These are phyloP conservation scores for Neostapfia colusana DNA, from an alignment of 176 grass and related monocot genomes.

Conservation along the genomic window DNA sequence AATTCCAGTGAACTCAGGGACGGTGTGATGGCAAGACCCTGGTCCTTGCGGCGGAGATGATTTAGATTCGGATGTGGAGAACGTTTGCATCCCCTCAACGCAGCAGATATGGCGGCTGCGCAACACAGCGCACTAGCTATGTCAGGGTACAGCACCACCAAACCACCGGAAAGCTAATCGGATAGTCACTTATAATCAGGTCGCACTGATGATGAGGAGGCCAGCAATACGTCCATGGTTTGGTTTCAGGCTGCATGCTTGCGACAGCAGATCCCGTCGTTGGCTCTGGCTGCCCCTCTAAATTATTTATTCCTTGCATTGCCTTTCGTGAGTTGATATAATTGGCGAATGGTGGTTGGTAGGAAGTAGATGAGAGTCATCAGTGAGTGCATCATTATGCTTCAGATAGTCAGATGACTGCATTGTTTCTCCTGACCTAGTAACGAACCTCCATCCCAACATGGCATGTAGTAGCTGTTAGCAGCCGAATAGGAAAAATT, in stretches of 20 bases:
- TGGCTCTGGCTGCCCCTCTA: background rate
- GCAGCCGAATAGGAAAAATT: background rate
- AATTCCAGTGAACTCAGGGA: no score
- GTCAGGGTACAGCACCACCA: background rate
- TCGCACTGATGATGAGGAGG: background rate
- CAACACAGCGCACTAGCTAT: background rate
- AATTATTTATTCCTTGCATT: background rate
- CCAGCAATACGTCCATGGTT: constrained; percentile 2
- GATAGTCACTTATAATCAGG: constrained; percentile 1
- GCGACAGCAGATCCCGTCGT: background rate
- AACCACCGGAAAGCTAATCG: background rate
- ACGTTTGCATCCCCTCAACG: constrained; percentile 1
- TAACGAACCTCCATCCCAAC: background rate
- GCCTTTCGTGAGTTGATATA: background rate
- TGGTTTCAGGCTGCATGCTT: constrained; percentile 26
- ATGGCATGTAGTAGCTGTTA: background rate
- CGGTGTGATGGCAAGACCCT: no score
- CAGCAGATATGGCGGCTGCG: constrained; percentile 8
- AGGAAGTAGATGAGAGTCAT: constrained; percentile 24
- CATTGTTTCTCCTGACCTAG: background rate
- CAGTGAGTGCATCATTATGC: constrained; percentile 20
- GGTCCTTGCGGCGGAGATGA: background rate
- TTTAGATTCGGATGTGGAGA: background rate
- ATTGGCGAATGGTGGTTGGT: constrained; percentile 30
- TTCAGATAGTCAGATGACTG: background rate